A percentile compares a stretch with the other conserved stretches of the same genome.
These are phyloP conservation scores for Ceratobasidium papillatum DNA, from an alignment of 1,284 basidiomycete species.

Conservation along the genomic window DNA sequence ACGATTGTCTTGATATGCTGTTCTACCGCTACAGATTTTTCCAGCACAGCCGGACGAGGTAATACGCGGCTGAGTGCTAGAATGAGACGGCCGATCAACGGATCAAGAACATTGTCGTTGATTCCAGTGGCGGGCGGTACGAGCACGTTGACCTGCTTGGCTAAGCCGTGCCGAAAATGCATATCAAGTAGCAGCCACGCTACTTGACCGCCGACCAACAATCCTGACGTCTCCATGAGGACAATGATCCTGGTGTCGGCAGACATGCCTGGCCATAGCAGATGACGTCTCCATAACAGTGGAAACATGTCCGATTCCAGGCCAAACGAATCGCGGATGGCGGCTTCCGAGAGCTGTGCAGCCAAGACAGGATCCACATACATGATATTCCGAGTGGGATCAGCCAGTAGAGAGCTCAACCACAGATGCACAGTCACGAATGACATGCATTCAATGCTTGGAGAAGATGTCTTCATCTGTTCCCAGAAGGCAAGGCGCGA, in stretches of 20 bases:
- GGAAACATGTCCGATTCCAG: background rate
- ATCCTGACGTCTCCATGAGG: background rate
- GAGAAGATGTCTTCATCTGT: background rate
- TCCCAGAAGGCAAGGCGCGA: constrained; percentile 5
- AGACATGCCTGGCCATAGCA: background rate
- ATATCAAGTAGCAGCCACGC: background rate
- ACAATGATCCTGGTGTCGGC: background rate
- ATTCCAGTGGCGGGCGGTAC: background rate
- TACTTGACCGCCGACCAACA: background rate
- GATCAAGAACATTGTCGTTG: background rate
- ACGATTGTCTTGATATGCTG: background rate
- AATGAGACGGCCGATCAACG: background rate
- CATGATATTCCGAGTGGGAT: background rate
- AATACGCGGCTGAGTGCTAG: background rate
- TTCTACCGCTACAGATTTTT: background rate
- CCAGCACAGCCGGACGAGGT: background rate
- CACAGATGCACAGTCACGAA: background rate
- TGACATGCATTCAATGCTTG: background rate
- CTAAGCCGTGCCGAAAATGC: background rate
- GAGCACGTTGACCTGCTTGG: background rate
- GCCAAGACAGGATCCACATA: background rate
- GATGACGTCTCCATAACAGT: background rate
- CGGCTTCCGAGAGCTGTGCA: background rate
- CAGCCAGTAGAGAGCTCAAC: background rate
- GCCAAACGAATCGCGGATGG: background rate